Conservation (phyloP, 2,329 filamentous ascomycete species). For the Talaromyces sp. region DNA sequence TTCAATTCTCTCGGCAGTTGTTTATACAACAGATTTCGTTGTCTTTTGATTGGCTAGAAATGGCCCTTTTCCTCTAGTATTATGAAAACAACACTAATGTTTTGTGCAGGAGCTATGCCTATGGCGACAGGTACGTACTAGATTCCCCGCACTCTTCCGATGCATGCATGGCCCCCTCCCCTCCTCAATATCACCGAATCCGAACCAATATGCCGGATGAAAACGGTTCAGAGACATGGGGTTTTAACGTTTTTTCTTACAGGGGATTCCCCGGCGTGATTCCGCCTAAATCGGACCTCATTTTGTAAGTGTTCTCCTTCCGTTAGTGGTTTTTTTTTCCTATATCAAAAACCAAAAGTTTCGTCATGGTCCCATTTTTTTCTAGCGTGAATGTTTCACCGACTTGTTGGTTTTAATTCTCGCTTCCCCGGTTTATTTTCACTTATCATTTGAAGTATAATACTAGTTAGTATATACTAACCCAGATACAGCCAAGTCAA, state of each 20-base stretch:
- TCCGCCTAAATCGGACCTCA: slow-evolving; percentile 66
- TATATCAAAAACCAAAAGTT: not conserved
- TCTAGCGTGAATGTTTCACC: not conserved
- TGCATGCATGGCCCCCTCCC: not conserved
- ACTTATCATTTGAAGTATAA: too few species aligned
- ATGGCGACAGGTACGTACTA: slow-evolving; percentile 35
- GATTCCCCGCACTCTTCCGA: slow-evolving; percentile 6
- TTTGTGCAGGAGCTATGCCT: slow-evolving; percentile 25
- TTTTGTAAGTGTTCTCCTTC: slow-evolving; percentile 64
- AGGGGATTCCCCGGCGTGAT: slow-evolving; percentile 78
- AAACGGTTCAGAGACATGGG: not conserved
- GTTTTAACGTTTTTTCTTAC: not conserved
- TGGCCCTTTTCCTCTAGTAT: not conserved
- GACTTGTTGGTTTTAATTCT: not conserved
- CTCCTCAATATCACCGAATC: not conserved
- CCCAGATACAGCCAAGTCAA: slow-evolving; percentile 57
- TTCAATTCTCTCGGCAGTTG: slow-evolving; percentile 7
- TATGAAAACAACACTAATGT: not conserved
- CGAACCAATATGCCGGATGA: not conserved
- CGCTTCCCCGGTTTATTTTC: not conserved
- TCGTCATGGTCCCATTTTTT: not conserved
- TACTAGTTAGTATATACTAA: not conserved
- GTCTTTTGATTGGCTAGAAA: not conserved
- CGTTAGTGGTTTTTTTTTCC: not conserved
- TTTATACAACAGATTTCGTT: not conserved